phyloP scores from a whole-genome alignment of 83 land plant genomes.

The Larix sibirica region DNA sequence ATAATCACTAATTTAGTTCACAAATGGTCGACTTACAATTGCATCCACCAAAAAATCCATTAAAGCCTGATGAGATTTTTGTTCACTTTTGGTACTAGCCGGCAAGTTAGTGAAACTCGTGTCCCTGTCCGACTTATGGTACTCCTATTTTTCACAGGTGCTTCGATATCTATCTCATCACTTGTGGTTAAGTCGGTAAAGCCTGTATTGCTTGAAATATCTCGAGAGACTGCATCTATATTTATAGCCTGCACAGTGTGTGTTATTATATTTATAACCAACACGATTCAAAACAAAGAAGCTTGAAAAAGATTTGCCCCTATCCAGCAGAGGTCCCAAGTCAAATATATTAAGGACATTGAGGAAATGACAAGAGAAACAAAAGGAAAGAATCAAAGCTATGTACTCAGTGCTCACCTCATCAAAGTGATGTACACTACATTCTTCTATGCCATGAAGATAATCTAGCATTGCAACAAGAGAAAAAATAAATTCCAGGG shows the following conservation, averaged over 20 bases:
- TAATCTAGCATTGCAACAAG: constrained; percentile 50
- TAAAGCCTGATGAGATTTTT: constrained; percentile 63
- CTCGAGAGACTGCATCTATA: constrained; percentile 36
- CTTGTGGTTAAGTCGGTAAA: not conserved
- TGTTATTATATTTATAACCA: not conserved
- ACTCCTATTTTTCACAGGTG: not conserved
- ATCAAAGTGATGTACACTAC: constrained; percentile 51
- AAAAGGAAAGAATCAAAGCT: not conserved
- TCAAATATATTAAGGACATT: not conserved
- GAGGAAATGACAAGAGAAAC: not conserved
- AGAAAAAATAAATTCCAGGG: not conserved
- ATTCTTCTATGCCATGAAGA: constrained; percentile 91
- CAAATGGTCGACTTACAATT: not conserved
- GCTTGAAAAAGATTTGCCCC: not conserved
- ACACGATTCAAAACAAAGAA: not conserved
- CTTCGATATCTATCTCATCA: constrained; percentile 16
- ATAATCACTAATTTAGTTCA: not conserved
- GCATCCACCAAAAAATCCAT: not conserved
- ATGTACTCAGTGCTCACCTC: constrained; percentile 39
- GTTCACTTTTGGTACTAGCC: constrained; percentile 71
- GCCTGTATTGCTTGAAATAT: not conserved
- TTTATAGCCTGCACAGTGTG: constrained; percentile 21
- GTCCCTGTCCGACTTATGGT: constrained; percentile 45
- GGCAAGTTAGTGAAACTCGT: constrained; percentile 85
- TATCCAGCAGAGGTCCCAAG: not conserved